Percentiles rank a stretch among this genome's conserved stretches.
phyloP scores from a whole-genome alignment of 306 rosid genomes.

The Luffa acutangula region DNA sequence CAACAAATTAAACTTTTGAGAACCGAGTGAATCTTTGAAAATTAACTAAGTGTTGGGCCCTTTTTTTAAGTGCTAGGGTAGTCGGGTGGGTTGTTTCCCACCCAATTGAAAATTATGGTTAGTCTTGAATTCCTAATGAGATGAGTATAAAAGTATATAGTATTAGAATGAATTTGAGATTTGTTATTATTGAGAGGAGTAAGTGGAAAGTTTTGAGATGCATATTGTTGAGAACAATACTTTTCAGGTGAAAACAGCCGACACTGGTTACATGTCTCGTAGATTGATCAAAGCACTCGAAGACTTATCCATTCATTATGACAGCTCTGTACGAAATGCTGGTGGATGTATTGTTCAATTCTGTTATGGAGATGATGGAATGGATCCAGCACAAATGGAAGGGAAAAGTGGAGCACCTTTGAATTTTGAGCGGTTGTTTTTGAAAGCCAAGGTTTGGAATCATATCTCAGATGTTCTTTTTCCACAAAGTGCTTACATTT shows the following conservation, averaged over 20 bases:
- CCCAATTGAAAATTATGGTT: neutral
- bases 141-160: neutral
- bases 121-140: neutral
- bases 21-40: neutral
- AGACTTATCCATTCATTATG: conserved; percentile 77
- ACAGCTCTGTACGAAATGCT: conserved; percentile 74
- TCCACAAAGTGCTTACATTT: conserved; percentile 1
- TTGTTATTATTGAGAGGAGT: neutral
- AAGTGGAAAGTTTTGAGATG: neutral
- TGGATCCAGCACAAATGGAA: conserved; percentile 96
- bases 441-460: conserved; percentile 62
- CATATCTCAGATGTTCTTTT: neutral
- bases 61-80: neutral
- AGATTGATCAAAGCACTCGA: conserved; percentile 77
- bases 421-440: conserved; percentile 63
- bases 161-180: neutral
- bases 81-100: neutral
- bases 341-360: conserved; percentile 70
- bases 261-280: conserved; percentile 96
- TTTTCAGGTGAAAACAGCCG: conserved; percentile 94
- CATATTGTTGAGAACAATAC: conserved; percentile 10
- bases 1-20: neutral
- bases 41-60: neutral
- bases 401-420: conserved; percentile 78
- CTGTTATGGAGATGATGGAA: conserved; percentile 88